Base-by-base conservation (phyloP, 495 filamentous ascomycete genomes). In the Hypoxylon intermedium region DNA sequence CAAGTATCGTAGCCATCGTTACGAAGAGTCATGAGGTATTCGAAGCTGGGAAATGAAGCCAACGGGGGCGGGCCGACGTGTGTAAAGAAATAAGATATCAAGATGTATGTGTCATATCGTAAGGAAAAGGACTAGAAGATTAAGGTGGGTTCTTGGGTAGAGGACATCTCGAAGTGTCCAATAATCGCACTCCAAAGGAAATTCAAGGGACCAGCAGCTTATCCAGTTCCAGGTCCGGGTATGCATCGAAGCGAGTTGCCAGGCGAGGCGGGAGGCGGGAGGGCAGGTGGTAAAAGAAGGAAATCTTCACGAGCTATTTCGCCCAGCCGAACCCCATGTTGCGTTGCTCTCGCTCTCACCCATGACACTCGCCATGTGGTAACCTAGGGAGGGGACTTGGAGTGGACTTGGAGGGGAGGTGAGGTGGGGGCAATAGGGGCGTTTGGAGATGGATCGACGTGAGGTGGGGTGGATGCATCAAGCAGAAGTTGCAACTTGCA, bases 331-430 rank as follows among this genome's bases (percentile, higher is more conserved):
- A 48, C 55, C 44, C 61, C 51, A 65, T 65, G 61, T 21, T 33
- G 37, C 28, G 28, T 12, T 38, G 31, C 46, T 21, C 12, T 37
- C 30, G 46, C n/a, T 37, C 18, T 40, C 52, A 77, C 67, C 73
- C 72, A 73, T 72, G 72, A 71, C 72, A 67, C 69, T 75, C 72
- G 74, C 75, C 75, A 78, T 77, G 74, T 78, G 75, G 75, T 76
- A 70, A 69, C 64, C 54, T 69, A 66, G 3, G 24, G 67, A 74
- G 65, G 60, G 55, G 51, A 53, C 1, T 36, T 36, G 36, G 45
- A 54, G 62, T 63, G 66, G 36, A 6, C n/a, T 38, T 38, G 36
- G 36, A 38, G 71, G 67, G 67, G 68, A 53, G 58, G 54, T 55
- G 60, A 43, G 41, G 51, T 58, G 53, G 57, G 59, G 58, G 65